Evolutionary conservation across 73 alveolate genomes (phyloP).

Genomic region (Diophrys appendiculata): DNA sequence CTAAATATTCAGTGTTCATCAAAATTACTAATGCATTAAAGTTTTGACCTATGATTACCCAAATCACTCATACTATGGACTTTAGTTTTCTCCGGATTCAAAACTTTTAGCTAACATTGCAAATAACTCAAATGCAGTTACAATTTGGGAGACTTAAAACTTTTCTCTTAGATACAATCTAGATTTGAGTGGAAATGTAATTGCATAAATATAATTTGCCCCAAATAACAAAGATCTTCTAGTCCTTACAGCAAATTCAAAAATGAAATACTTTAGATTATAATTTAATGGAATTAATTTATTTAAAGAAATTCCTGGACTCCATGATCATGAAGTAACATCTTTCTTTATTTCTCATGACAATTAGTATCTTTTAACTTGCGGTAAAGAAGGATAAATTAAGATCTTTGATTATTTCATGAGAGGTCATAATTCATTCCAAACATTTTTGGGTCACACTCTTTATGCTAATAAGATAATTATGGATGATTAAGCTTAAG

Average conservation of each 20-base stretch:
- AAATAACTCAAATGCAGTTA: slow-evolving; percentile 52
- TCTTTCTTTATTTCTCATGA: slow-evolving; percentile 53
- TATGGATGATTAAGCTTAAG: slow-evolving; percentile 30
- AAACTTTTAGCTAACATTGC: slow-evolving; percentile 55
- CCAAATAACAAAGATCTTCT: slow-evolving; percentile 51
- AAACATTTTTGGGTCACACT: slow-evolving; percentile 65
- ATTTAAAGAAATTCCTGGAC: slow-evolving; percentile 57
- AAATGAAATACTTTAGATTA: slow-evolving; percentile 54
- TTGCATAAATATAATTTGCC: slow-evolving; percentile 56
- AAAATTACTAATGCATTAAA: slow-evolving; percentile 62
- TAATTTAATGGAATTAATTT: slow-evolving; percentile 21
- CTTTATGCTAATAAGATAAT: slow-evolving; percentile 30
- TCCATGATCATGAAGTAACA: slow-evolving; percentile 51
- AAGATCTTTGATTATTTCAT: slow-evolving; percentile 70
- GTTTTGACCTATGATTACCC: slow-evolving; percentile 63
- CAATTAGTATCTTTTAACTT: slow-evolving; percentile 41
- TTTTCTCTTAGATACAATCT: slow-evolving; percentile 56
- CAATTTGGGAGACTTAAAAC: slow-evolving; percentile 64
- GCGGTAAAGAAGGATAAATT: slow-evolving; percentile 66
- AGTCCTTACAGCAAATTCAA: slow-evolving; percentile 49
- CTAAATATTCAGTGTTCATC: slow-evolving; percentile 36
- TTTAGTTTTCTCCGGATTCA: slow-evolving; percentile 59
- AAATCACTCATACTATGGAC: slow-evolving; percentile 43
- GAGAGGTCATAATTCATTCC: slow-evolving; percentile 45
- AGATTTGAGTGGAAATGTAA: slow-evolving; percentile 54